Base-by-base conservation (phyloP, 2,329 filamentous ascomycete species). In the Verticillium dahliae region DNA sequence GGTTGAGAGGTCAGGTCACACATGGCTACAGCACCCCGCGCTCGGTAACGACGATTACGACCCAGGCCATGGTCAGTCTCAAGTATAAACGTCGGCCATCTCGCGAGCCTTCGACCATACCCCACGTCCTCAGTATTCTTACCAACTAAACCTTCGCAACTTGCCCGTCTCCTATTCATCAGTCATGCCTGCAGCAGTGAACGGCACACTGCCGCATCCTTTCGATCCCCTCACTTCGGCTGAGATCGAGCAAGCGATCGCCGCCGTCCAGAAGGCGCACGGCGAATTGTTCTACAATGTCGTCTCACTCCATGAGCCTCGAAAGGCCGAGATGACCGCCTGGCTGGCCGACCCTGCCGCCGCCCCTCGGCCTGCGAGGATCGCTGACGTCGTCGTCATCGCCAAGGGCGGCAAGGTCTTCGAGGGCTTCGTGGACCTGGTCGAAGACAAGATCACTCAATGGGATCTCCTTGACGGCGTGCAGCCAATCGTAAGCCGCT, bases 381-480 rank as follows among this genome's bases (percentile, higher is more conserved):
- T 92, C 6, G 92, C 92, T 9, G 92, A 97, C 73, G 82, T 95
- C 1, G 91, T 96, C 4, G 91, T 88, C 27, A 93, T 97, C 73
- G 89, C 86, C 1, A 84, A 86, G 2, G 90, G 87, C 6, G 91
- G 91, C 67, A 90, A 89, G 71, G 87, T 96, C 1, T 94, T 87
- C 66, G 92, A 97, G 74, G 92, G 90, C 0, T 77, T 93, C 57
- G 89, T 97, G 3, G 87, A 96, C 71, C 74, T 97, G 61, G 79
- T 83, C 22, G 79, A 85, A 56, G 80, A 79, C 60, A 88, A 85
- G 70, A 85, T 97, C 60, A 73, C 87, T 9, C 82, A 85, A 66
- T 97, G 92, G 92, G 85, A 90, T 71, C 78, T 86, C 63, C 83
- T 91, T 1, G 85, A 90, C 4, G 90, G 89, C 31, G 86, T 92